A percentile compares a stretch with the other conserved stretches of the same genome.
phyloP scores from a whole-genome alignment of 257 asterid species.

The Rauvolfia tetraphylla region DNA sequence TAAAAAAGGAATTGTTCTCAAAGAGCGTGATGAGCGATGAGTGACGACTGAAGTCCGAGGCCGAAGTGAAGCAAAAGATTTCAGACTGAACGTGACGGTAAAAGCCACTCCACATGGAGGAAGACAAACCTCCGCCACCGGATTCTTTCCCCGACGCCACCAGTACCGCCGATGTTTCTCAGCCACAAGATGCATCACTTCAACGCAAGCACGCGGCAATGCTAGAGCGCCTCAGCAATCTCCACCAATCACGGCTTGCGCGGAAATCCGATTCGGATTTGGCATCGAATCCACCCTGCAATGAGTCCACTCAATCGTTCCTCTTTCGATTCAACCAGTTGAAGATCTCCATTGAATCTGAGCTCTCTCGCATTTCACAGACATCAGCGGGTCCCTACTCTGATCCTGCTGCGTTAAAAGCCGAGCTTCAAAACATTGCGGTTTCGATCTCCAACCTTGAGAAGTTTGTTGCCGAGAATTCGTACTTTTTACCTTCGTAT shows the following conservation, averaged over 20 bases:
- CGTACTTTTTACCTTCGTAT: constrained; percentile 71
- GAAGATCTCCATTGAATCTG: constrained; percentile 60
- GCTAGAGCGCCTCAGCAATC: constrained; percentile 77
- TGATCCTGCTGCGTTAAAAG: constrained; percentile 28
- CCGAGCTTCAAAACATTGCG: constrained; percentile 52
- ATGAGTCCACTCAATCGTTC: constrained; percentile 56
- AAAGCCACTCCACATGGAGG: constrained; percentile 37
- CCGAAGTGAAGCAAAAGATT: too few relatives aligned
- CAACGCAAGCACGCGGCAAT: constrained; percentile 72
- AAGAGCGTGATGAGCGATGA: too few relatives aligned
- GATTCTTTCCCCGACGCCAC: constrained; percentile 3
- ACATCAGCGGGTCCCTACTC: constrained; percentile 26
- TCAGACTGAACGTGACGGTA: too few relatives aligned
- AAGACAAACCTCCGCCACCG: constrained; percentile 19
- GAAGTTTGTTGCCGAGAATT: constrained; percentile 64
- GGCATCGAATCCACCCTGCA: constrained; percentile 14
- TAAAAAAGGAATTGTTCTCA: not conserved
- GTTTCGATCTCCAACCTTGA: constrained; percentile 61
- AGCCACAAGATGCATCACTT: constrained; percentile 25
- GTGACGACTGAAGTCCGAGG: too few relatives aligned
- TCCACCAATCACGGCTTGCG: constrained; percentile 54
- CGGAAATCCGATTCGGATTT: constrained; percentile 31
- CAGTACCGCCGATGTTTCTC: not conserved
- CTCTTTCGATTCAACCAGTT: constrained; percentile 61
- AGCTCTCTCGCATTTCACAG: constrained; percentile 44